Base-by-base conservation (phyloP, 495 filamentous ascomycete species). In the Tirmania nivea region DNA sequence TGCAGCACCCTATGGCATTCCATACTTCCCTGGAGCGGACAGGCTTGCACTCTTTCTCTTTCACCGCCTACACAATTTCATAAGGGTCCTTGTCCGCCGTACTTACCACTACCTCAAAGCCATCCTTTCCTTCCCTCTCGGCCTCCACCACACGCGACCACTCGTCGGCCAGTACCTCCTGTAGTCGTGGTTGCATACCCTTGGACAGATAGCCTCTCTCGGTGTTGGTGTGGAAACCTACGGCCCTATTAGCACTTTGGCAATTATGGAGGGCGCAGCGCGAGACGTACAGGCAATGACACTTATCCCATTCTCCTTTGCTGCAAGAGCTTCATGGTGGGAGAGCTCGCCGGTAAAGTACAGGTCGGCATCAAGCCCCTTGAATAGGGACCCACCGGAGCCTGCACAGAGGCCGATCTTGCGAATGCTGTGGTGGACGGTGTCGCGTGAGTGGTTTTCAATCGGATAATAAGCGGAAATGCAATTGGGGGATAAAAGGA, bases 281-380 rank as follows among this genome's bases (percentile, higher is more conserved):
- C 16, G 11, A 21, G 10, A 16, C 50, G 16, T 36, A 63, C 61
- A 64, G 8, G 80, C 79, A 54, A 97, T 74, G 0, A 94, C 85
- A 53, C 74, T 78, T 54, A 81, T 79, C n/a, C 90, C 90, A n/a
- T 75, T 73, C 71, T 95, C 89, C 34, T 81, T 85, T 20, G 84
- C 81, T 34, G 83, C 77, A 42, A 97, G 73, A 10, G 89, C 83
- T 55, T 90, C 81, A 63, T 97, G 90, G 65, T 97, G 90, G 52
- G 76, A 80, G 75, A 96, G 75, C 65, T 97, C 90, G 8, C 90
- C 90, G 0, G 89, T 96, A 55, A 96, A 82, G 0, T 88, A 67
- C 25, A 95, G 68, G 63, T 95, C 86, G 4, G 80, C 73, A 21
- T 74, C 70, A 16, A 78, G 70, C 51, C 78, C 73, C 50, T 80